phyloP scores from a whole-genome alignment of 2,329 filamentous ascomycete species.

The Bipolaris gigantea region DNA sequence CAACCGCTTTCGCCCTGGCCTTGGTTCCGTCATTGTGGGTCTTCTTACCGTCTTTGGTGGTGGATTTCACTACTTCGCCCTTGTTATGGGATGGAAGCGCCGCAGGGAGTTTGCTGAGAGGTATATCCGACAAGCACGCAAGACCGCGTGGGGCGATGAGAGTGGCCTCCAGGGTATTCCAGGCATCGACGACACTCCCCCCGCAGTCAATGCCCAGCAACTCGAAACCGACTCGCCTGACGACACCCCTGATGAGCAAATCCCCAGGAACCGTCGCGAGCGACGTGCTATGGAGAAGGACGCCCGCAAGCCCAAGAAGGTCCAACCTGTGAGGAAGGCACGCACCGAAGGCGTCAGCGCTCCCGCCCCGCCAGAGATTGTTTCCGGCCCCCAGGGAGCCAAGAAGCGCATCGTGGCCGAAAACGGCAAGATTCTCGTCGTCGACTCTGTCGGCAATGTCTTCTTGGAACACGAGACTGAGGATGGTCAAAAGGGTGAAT shows the following conservation, averaged over 20 bases:
- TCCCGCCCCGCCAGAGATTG: conserved; percentile 55
- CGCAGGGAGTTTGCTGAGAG: conserved; percentile 88
- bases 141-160: conserved; percentile 87
- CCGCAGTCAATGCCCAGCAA: conserved; percentile 40
- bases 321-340: conserved; percentile 58
- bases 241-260: conserved; percentile 53
- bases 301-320: conserved; percentile 63
- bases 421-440: conserved; percentile 93
- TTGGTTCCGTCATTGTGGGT: conserved; percentile 80
- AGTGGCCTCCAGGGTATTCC: conserved; percentile 67
- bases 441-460: conserved; percentile 89
- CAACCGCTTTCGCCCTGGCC: conserved; percentile 84
- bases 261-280: conserved; percentile 75
- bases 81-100: conserved; percentile 85
- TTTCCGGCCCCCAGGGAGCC: conserved; percentile 67
- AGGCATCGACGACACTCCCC: conserved; percentile 52
- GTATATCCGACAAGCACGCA: conserved; percentile 86
- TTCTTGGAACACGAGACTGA: conserved; percentile 92
- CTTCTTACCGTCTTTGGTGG: conserved; percentile 83
- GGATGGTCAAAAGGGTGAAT: conserved; percentile 81
- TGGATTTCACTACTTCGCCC: conserved; percentile 79
- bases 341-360: conserved; percentile 58
- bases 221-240: conserved; percentile 27
- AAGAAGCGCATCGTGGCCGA: conserved; percentile 88
- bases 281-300: conserved; percentile 87